A percentile compares a stretch with the other conserved stretches of the same genome.
Conservation (phyloP, 768 basidiomycete genomes). For the Aureoboletus auriporus region DNA sequence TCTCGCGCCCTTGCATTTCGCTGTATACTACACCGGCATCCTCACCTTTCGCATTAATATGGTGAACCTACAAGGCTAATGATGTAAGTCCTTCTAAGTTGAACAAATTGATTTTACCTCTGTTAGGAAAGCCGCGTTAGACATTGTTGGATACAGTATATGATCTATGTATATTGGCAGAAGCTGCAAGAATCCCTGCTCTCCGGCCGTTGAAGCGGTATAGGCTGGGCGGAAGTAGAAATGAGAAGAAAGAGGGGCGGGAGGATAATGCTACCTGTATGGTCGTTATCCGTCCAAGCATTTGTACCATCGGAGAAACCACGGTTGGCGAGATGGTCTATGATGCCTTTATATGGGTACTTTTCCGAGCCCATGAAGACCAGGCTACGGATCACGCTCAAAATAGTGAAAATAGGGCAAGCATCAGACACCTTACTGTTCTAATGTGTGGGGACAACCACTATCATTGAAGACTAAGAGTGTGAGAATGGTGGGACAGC, state of each 20-base stretch:
- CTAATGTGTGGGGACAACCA: slow-evolving; percentile 93
- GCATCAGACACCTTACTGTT: slow-evolving; percentile 61
- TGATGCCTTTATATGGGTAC: slow-evolving; percentile 93
- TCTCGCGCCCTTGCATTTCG: slow-evolving; percentile 96
- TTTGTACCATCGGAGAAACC: slow-evolving; percentile 91
- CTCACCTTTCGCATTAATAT: slow-evolving; percentile 86
- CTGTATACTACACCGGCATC: slow-evolving; percentile 96
- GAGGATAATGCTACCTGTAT: slow-evolving; percentile 46
- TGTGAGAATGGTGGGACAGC: background rate
- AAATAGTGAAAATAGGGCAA: background rate
- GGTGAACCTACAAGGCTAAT: slow-evolving; percentile 72
- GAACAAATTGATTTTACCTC: slow-evolving; percentile 38
- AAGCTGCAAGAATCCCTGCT: slow-evolving; percentile 84
- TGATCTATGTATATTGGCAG: slow-evolving; percentile 93
- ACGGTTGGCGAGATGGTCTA: slow-evolving; percentile 92
- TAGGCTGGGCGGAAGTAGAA: slow-evolving; percentile 48
- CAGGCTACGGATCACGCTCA: slow-evolving; percentile 43
- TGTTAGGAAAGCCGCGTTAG: slow-evolving; percentile 74
- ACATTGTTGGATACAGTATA: slow-evolving; percentile 93
- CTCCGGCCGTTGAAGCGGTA: slow-evolving; percentile 92
- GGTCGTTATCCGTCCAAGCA: slow-evolving; percentile 96
- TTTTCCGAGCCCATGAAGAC: slow-evolving; percentile 95
- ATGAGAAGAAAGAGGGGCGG: background rate
- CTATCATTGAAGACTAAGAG: slow-evolving; percentile 84
- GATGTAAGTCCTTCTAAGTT: slow-evolving; percentile 2